Evolutionary conservation across 768 basidiomycete genomes (phyloP).

Genomic region (Kwoniella shandongensis): DNA sequence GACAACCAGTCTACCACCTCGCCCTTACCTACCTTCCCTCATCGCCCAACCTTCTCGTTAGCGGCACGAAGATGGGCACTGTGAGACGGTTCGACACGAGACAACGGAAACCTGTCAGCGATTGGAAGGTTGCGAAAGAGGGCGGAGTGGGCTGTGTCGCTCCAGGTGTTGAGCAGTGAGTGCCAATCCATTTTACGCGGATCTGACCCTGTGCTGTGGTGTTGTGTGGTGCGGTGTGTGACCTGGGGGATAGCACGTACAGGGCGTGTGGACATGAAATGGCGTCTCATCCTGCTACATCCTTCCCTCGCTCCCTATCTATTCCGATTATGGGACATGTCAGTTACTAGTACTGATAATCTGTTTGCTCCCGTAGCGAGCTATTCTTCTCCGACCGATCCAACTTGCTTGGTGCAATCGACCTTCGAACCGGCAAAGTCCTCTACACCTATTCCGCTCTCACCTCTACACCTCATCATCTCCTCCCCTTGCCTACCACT

Average conservation of each 20-base stretch:
- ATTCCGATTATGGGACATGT: too few species aligned
- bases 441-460: constrained; percentile 43
- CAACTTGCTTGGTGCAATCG: constrained; percentile 38
- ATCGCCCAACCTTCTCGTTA: constrained; percentile 33
- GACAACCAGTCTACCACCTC: constrained; percentile 50
- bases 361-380: constrained; percentile 43
- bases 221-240: too few species aligned
- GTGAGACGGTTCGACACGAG: constrained; percentile 50
- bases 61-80: constrained; percentile 49
- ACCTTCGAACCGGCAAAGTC: constrained; percentile 47
- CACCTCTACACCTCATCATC: constrained; percentile 40
- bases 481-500: constrained; percentile 35
- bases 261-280: too few species aligned
- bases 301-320: too few species aligned
- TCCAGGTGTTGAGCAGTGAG: constrained; percentile 46
- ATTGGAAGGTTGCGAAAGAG: constrained; percentile 51
- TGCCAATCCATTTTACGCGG: not conserved
- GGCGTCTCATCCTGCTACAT: too few species aligned
- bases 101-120: constrained; percentile 44
- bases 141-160: constrained; percentile 43
- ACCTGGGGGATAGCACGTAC: too few species aligned
- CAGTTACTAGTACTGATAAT: too few species aligned
- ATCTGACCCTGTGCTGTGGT: not conserved
- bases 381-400: constrained; percentile 51
- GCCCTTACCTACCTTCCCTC: constrained; percentile 34